Base-by-base conservation (phyloP, 148 eudicot genomes). In the Drosera capensis region DNA sequence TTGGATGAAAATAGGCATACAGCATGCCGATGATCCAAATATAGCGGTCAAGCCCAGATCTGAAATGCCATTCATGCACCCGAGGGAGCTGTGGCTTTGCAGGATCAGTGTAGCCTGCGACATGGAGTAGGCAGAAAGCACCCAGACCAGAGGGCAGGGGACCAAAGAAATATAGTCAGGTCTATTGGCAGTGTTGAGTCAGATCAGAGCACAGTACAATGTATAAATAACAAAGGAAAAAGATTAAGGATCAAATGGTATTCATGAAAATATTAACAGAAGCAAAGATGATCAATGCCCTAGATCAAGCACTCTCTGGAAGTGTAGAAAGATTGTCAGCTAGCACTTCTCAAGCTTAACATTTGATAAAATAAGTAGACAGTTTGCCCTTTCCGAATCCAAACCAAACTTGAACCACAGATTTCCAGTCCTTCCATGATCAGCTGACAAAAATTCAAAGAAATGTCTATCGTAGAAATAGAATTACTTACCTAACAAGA, bases 11-110 rank as follows among this genome's bases (percentile, higher is more conserved):
- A 48, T 90, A 90, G 38, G 99, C 99, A 74, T 80, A 90, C 54
- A 84, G 66, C 95, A 90, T 90, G 49, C 99, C 99, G 45, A 90
- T 36, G 55, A 90, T 90, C 99, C 99, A 90, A 65, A 90, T 81
- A 59, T 90, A 90, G 36, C 99, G 95, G 52, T 90, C 99, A 68
- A 90, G 99, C 38, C 99, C 95, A 1, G 95, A 84, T 47, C 95
- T 83, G 54, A 84, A 84, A 46, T 80, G 87, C 99, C 99, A 90
- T 64, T 90, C 99, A 52, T 75, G 79, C 72, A 90, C 59, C 53
- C 43, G 51, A 21, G 86, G 51, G 13, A 40, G 70, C 24, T 85
- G 51, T 3, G 78, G 77, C 61, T 77, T 80, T 57, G 84, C 67
- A 40, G 94, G 94, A 67, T 86, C 87, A 45, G 65, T 52, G 43